Conservation (phyloP, 2,329 filamentous ascomycete species). For the Aspergillus ochraceus region DNA sequence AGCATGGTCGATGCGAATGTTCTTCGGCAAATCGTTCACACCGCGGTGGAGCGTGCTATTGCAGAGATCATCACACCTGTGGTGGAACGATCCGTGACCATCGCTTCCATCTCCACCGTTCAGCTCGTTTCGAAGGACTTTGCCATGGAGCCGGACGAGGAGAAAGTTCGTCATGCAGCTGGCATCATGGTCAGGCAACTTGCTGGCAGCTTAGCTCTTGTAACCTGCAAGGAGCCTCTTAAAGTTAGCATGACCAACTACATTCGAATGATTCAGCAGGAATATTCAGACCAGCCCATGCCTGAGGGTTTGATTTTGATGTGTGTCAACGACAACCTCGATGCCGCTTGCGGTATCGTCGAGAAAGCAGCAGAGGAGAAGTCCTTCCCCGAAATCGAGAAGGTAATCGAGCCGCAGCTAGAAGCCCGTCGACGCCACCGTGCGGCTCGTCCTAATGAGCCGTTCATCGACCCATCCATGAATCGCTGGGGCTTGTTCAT, state of each 20-base stretch:
- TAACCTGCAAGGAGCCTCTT: slow-evolving; percentile 97
- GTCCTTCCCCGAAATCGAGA: slow-evolving; percentile 90
- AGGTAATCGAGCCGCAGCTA: slow-evolving; percentile 80
- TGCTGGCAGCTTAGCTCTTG: slow-evolving; percentile 87
- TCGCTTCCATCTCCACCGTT: slow-evolving; percentile 92
- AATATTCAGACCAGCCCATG: slow-evolving; percentile 67
- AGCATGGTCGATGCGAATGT: slow-evolving; percentile 72
- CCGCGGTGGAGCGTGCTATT: slow-evolving; percentile 83
- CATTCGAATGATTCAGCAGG: slow-evolving; percentile 77
- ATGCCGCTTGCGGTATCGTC: slow-evolving; percentile 88
- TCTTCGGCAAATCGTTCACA: slow-evolving; percentile 72
- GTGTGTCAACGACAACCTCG: slow-evolving; percentile 98
- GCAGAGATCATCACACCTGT: slow-evolving; percentile 97
- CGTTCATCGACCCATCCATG: slow-evolving; percentile 77
- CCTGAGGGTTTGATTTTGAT: slow-evolving; percentile 95
- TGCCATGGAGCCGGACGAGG: slow-evolving; percentile 86
- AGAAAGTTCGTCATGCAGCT: slow-evolving; percentile 79
- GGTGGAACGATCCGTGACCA: slow-evolving; percentile 95
- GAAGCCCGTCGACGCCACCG: slow-evolving; percentile 76
- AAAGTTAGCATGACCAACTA: slow-evolving; percentile 98
- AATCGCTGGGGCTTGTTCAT: slow-evolving; percentile 93
- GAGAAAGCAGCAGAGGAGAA: slow-evolving; percentile 95
- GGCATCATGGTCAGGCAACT: slow-evolving; percentile 94
- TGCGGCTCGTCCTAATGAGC: slow-evolving; percentile 72
- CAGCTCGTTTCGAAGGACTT: slow-evolving; percentile 98